Evolutionary conservation across 495 filamentous ascomycete genomes (phyloP).

Genomic region (Chaetomium tenue): DNA sequence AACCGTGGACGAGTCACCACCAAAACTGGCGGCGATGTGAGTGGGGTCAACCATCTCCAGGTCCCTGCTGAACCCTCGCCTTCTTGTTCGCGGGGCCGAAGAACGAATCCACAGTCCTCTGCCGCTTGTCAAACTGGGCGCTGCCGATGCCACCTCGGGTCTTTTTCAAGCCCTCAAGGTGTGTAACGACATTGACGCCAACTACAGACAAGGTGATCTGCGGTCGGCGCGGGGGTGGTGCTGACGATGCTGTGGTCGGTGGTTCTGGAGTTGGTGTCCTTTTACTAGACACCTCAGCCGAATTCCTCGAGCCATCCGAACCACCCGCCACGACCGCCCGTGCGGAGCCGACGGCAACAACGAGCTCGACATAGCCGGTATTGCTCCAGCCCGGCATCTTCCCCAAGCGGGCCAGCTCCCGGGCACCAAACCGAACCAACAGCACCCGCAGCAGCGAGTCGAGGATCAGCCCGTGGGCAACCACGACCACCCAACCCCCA

Average conservation of each 20-base stretch:
- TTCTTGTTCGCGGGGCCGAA: constrained; percentile 56
- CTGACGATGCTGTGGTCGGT: constrained; percentile 10
- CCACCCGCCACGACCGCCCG: not conserved
- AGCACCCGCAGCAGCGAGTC: constrained; percentile 63
- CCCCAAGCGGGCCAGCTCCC: constrained; percentile 23
- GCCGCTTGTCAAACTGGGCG: constrained; percentile 64
- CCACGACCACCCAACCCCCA: constrained; percentile 55
- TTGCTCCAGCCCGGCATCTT: constrained; percentile 41
- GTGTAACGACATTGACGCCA: constrained; percentile 61
- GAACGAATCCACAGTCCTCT: constrained; percentile 74
- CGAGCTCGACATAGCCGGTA: constrained; percentile 41
- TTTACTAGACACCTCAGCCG: constrained; percentile 19
- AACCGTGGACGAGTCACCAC: not conserved
- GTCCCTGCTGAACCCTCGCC: constrained; percentile 31
- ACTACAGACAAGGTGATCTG: constrained; percentile 42
- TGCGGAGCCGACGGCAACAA: not conserved
- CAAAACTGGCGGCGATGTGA: not conserved
- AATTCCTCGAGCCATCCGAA: not conserved
- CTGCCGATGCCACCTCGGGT: constrained; percentile 77
- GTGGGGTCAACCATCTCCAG: constrained; percentile 15
- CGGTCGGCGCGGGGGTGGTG: constrained; percentile 12
- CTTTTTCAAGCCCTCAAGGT: constrained; percentile 70
- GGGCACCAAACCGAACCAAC: constrained; percentile 37
- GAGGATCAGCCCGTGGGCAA: constrained; percentile 80
- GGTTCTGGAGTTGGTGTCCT: constrained; percentile 15